Base-by-base conservation (phyloP, 176 grass and related monocot genomes). In the Aegilops bicornis region DNA sequence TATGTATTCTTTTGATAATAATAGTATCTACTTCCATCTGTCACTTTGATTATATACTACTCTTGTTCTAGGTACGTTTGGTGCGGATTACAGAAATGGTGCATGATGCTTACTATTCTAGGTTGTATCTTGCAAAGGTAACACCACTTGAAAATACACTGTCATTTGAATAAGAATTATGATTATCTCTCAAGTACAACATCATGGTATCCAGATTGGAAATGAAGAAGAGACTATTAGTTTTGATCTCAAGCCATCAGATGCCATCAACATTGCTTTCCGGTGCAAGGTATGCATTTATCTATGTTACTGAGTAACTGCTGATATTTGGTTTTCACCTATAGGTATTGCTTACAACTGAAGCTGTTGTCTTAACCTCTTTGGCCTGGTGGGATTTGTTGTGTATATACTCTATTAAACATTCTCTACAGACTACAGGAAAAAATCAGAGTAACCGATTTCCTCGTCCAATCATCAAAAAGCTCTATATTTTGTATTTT, bases 261-360 rank as follows among this genome's bases (percentile, higher is more conserved):
- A 98, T 91, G 96, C 93, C 84, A 98, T 98, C 86, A 98, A 98
- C 88, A 95, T 98, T 84, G 96, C 96, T 87, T 94, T 95, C 39
- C 91, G 91, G 15, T 98, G 96, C 93, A 98, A 98, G 90, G 93
- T 98, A 77, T 90, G 87, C 83, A 74, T 90, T 79, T 88, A 16
- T 82, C 73, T 86, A 10, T 71, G 17, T 20, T 64, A 72, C 30
- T 10, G 64, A 58, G 5, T 69, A 63, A 73, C 45, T 2, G 70
- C 7, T 36, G 10, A 36, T 9, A 59, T 84, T 79, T 70, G 33
- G 8, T 17, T 36, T 78, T 39, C 39, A 25, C 30, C 24, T 25
- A 56, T 30, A 59, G 3, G 6, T 36, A 45, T 33, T 82, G 24
- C 78, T 84, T 67, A 31, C 70, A 77, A 17, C 6, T 82, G 52